These are phyloP conservation scores for Suillus tomentosus DNA, from an alignment of 768 basidiomycete species.

Conservation along the genomic window DNA sequence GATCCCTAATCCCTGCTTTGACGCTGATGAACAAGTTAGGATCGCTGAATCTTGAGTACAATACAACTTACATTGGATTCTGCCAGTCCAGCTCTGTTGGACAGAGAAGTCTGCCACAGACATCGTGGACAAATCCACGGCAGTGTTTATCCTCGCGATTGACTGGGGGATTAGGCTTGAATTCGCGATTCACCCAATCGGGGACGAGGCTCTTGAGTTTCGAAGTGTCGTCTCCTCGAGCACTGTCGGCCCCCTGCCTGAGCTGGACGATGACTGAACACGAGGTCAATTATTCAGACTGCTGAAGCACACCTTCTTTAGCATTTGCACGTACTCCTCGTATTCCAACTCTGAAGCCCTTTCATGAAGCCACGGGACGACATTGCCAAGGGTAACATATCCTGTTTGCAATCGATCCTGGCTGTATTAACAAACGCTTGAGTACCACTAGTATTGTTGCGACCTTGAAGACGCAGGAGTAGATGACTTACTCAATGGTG, in stretches of 20 bases:
- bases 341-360: background rate
- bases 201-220: no score
- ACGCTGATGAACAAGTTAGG: background rate
- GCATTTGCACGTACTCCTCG: background rate
- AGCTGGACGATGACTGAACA: background rate
- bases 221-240: background rate
- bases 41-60: no score
- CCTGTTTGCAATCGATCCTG: background rate
- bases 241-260: background rate
- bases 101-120: no score
- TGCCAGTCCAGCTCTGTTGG: background rate
- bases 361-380: background rate
- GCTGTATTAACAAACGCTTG: background rate
- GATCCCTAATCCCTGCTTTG: background rate
- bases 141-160: no score
- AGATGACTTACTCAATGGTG: background rate
- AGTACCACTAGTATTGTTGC: background rate
- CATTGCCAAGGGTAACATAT: background rate
- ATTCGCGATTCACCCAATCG: no score
- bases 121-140: no score
- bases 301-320: background rate
- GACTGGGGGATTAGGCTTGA: no score
- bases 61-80: background rate
- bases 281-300: rapidly evolving
- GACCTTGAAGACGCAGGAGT: no score